phyloP scores from a whole-genome alignment of 1,284 basidiomycete species.

The Trametes versicolor region DNA sequence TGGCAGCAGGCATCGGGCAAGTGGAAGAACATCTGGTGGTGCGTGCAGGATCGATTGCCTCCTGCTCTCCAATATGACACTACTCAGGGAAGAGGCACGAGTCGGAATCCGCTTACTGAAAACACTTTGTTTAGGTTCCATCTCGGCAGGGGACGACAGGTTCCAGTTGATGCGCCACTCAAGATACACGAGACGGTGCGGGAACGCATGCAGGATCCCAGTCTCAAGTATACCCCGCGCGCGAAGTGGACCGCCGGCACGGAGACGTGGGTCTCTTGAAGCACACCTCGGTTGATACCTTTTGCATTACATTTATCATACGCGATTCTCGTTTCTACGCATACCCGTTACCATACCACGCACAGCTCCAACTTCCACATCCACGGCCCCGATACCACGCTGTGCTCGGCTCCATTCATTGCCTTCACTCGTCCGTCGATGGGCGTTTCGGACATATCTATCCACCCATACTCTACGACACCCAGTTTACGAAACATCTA shows the following conservation, averaged over 20 bases:
- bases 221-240: slow-evolving; percentile 59
- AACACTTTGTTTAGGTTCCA: slow-evolving; percentile 43
- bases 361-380: no score
- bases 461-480: no score
- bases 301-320: no score
- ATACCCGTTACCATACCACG: no score
- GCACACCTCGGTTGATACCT: not conserved
- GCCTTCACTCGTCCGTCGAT: no score
- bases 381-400: no score
- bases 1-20: slow-evolving; percentile 48
- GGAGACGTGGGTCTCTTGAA: slow-evolving; percentile 55
- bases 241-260: slow-evolving; percentile 57
- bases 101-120: not conserved
- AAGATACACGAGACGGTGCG: slow-evolving; percentile 64
- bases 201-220: slow-evolving; percentile 54
- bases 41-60: slow-evolving; percentile 16
- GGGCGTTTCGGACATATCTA: no score
- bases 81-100: no score
- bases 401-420: no score
- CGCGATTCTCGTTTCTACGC: no score
- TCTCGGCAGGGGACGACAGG: slow-evolving; percentile 57
- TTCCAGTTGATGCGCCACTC: slow-evolving; percentile 50
- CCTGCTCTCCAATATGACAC: no score
- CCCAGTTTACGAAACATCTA: no score
- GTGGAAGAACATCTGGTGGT: slow-evolving; percentile 50